Evolutionary conservation across 75 land plant species (phyloP), one percentile per base, ranked within the genome.

Genomic region (Adiantum capillusveneris): DNA sequence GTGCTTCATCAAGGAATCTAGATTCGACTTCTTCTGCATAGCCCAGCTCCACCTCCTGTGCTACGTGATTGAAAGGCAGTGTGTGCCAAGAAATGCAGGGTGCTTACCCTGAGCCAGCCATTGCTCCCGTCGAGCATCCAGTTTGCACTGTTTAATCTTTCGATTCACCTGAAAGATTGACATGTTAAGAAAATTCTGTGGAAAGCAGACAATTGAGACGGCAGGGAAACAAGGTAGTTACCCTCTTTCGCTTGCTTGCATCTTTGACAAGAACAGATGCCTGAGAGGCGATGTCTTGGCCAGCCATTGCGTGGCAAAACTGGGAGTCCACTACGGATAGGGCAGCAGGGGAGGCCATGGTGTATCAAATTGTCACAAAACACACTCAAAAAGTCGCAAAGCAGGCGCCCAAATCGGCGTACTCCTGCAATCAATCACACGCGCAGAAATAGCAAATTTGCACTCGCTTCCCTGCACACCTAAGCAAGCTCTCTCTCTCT

Each of bases 81-180:
- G n/a, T n/a, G n/a, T n/a, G n/a, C n/a, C n/a, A n/a, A n/a, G n/a
- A n/a, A n/a, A n/a, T n/a, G n/a, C n/a, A n/a, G n/a, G 9, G 9
- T 34, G 17, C 6, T 27, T 59, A 81, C 96, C 90, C 75, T 83
- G 90, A 20, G 98, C 78, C 49, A 93, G 89, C 98, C 95, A 89
- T 68, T 93, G 96, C 74, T 93, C 96, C 11, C 98, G 82, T 19
- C 90, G 68, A 11, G 81, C 95, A 59, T 93, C 98, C 31, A 85
- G 79, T 73, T 92, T 92, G 70, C 75, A 80, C 63, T 89, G 95
- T 84, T 93, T 93, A 79, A 93, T 65, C 70, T 83, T 88, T 73
- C 96, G 67, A 66, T 89, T 85, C 9, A 77, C 69, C 97, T 92
- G 72, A 2, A 6, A 1, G 25, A 53, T 53, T 25, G 2, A 2